Evolutionary conservation across 371 early-diverging fungal genomes (phyloP).

Genomic region (Gilbertella persicaria): DNA sequence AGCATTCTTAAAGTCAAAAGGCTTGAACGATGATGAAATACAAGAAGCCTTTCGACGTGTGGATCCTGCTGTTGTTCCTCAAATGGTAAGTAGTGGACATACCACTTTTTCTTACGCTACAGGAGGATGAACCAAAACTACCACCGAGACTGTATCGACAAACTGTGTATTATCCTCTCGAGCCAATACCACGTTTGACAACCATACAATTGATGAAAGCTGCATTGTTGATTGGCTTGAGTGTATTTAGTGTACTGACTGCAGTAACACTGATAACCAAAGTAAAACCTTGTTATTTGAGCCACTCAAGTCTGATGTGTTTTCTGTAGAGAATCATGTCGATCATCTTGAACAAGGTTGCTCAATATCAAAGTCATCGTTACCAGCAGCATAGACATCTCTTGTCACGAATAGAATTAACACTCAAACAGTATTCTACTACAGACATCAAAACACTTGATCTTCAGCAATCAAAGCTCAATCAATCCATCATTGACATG

Average conservation of each 20-base stretch:
- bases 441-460: not conserved
- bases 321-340: conserved; percentile 21
- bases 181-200: conserved; percentile 19
- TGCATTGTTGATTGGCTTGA: conserved; percentile 30
- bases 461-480: not conserved
- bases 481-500: not conserved
- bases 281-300: conserved; percentile 22
- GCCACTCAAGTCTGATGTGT: too few species aligned
- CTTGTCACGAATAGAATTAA: not conserved
- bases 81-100: not conserved
- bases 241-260: conserved; percentile 36
- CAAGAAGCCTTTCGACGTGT: conserved; percentile 51
- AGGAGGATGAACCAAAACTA: conserved; percentile 5
- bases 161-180: conserved; percentile 33
- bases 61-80: conserved; percentile 9
- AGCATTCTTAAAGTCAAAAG: conserved; percentile 60
- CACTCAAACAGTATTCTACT: not conserved
- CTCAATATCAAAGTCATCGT: conserved; percentile 15
- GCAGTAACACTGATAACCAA: conserved; percentile 27
- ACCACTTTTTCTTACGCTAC: not conserved
- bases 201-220: conserved; percentile 24
- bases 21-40: conserved; percentile 58
- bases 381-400: conserved; percentile 9
- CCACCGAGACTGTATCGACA: conserved; percentile 18
- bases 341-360: conserved; percentile 10